phyloP scores from a whole-genome alignment of 805 yeast genomes.

The Myxozyma neotropica region DNA sequence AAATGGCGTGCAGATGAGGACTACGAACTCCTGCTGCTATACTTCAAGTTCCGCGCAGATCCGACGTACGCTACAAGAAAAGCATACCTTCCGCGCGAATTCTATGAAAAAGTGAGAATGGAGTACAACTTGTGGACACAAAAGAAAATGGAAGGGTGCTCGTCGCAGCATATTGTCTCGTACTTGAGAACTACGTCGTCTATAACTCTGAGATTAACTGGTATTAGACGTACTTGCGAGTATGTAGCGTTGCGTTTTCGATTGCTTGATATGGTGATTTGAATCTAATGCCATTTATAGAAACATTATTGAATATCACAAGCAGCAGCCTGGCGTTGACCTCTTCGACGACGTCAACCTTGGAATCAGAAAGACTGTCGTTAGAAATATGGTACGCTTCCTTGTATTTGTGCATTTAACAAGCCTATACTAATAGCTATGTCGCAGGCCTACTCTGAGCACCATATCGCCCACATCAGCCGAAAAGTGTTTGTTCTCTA shows the following conservation, averaged over 20 bases:
- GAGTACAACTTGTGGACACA: conserved; percentile 13
- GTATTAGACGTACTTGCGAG: conserved; percentile 12
- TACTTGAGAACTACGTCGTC: conserved; percentile 10
- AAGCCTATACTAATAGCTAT: not conserved
- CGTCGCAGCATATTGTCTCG: conserved; percentile 12
- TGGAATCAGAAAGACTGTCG: conserved; percentile 5
- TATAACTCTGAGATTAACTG: conserved; percentile 2
- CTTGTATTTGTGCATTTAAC: not conserved
- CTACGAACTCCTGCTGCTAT: conserved; percentile 3
- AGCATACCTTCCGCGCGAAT: conserved; percentile 2
- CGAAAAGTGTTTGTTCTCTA: conserved; percentile 7
- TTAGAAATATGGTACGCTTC: conserved; percentile 7
- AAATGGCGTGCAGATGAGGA: conserved; percentile 14
- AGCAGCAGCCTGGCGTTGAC: conserved; percentile 12
- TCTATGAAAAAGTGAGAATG: conserved; percentile 5
- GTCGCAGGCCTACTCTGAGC: conserved; percentile 8
- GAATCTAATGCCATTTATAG: not conserved
- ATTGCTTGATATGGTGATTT: no score
- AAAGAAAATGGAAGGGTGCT: conserved; percentile 13
- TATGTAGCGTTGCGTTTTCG: not conserved
- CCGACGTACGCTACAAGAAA: conserved; percentile 10
- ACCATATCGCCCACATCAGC: conserved; percentile 11
- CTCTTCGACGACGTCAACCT: conserved; percentile 11
- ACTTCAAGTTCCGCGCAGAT: conserved; percentile 4
- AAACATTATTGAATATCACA: conserved; percentile 7